Base-by-base conservation (phyloP, 192 early-diverging fungal species). In the Backusella sp. region DNA sequence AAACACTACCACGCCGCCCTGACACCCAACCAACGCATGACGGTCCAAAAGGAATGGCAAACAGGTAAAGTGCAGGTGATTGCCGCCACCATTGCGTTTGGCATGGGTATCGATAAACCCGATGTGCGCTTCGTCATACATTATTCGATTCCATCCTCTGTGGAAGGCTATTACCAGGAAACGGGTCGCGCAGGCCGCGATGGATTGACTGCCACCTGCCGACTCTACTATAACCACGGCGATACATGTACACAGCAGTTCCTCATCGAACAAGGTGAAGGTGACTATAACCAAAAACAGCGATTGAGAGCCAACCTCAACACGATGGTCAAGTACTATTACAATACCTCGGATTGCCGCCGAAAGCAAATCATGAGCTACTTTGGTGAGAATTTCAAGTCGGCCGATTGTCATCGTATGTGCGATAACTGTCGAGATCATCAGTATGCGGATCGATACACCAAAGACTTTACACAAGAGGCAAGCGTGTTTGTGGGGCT, bases 161-260 rank as follows among this genome's bases (percentile, higher is more conserved):
- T 99, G 1, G 98, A 99, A 81, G 95, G 94, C 0, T 99, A 99
- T 7, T 97, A 97, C 75, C 93, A 97, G 83, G 98, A 99, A 79
- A 99, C 96, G 0, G 97, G 98, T 2, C 92, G 98, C 17, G 96
- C 96, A 0, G 97, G 98, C 3, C 91, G 98, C 19, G 98, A 99
- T 82, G 97, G 98, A 7, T 86, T 91, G 68, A 83, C 87, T 39
- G 91, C 95, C 0, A 82, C 87, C n/a, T 99, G 97, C 70, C 85
- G 96, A 5, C 76, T 99, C 46, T 99, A 89, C 53, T 97, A 95
- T 80, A 83, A 87, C 0, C 32, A 34, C 42, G 3, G 14, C 0
- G 95, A 90, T 78, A 75, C 77, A 8, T 66, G 59, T 1, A 89
- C 86, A 52, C 89, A 96, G 44, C 88, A 93, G 41, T 87, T 79